Percentiles rank a stretch among this genome's conserved stretches.
Evolutionary conservation across 805 yeast species (phyloP).

Genomic region (Debaryomyces tyrocola): DNA sequence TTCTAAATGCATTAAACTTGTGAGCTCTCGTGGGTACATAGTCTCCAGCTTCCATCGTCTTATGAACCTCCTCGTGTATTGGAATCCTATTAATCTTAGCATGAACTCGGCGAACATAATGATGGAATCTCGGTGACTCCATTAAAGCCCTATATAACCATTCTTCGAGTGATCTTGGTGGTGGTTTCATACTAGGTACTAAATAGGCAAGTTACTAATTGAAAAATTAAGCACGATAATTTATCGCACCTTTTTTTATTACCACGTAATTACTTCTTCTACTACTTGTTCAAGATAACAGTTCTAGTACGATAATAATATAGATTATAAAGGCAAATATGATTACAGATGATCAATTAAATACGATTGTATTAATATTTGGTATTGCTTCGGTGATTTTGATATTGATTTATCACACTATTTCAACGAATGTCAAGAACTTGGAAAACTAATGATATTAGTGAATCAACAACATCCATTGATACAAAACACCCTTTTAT

Average conservation of each 20-base stretch:
- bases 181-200: conserved; percentile 1
- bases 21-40: conserved; percentile 55
- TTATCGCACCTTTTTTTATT: neutral
- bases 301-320: too few relatives aligned
- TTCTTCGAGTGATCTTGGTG: conserved; percentile 44
- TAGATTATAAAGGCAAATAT: conserved; percentile 33
- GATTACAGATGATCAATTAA: conserved; percentile 83
- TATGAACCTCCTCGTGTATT: conserved; percentile 29
- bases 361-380: conserved; percentile 67
- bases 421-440: conserved; percentile 47
- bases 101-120: conserved; percentile 61
- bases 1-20: conserved; percentile 58
- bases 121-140: conserved; percentile 58
- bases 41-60: conserved; percentile 19
- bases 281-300: neutral
- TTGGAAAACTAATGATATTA: conserved; percentile 1
- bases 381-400: conserved; percentile 73
- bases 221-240: neutral
- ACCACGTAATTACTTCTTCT: neutral
- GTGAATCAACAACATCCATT: too few relatives aligned
- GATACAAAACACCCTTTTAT: too few relatives aligned
- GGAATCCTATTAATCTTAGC: conserved; percentile 64
- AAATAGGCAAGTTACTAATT: neutral
- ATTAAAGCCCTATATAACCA: conserved; percentile 46
- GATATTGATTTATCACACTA: conserved; percentile 70